These are phyloP conservation scores for Globisporangium orthogonon DNA, from an alignment of 352 stramenopile genomes.

Conservation along the genomic window DNA sequence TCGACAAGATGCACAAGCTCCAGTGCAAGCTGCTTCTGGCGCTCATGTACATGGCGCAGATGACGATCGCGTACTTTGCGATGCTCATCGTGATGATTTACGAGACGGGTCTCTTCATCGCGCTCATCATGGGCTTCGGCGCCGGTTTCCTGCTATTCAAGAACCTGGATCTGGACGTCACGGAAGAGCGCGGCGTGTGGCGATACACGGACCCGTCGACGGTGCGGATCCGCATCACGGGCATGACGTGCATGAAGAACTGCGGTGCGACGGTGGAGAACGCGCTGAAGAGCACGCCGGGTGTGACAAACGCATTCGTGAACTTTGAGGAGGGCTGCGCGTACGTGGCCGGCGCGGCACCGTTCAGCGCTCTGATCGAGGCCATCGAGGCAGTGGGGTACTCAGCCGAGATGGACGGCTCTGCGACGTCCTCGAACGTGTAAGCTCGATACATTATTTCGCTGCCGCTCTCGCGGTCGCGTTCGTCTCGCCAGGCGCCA, in stretches of 20 bases:
- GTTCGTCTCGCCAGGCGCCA: too few species aligned
- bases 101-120: constrained; percentile 68
- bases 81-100: constrained; percentile 86
- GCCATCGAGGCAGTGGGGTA: constrained; percentile 68
- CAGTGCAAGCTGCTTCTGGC: constrained; percentile 55
- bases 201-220: constrained; percentile 67
- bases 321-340: constrained; percentile 67
- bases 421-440: constrained; percentile 34
- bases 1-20: constrained; percentile 53
- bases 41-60: constrained; percentile 72
- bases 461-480: constrained; percentile 3
- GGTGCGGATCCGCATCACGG: constrained; percentile 72
- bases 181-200: constrained; percentile 62
- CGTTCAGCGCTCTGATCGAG: constrained; percentile 44
- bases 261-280: constrained; percentile 80
- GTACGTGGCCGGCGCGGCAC: constrained; percentile 60
- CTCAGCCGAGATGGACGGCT: constrained; percentile 37
- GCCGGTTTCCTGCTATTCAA: constrained; percentile 69
- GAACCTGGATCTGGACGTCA: constrained; percentile 62
- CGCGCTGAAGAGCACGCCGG: constrained; percentile 34
- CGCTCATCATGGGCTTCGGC: constrained; percentile 64
- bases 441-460: constrained; percentile 29
- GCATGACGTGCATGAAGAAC: constrained; percentile 90
- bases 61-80: constrained; percentile 77
- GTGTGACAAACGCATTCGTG: constrained; percentile 74